Evolutionary conservation across 805 yeast genomes (phyloP).

Genomic region (Teunomyces aglyptinius): DNA sequence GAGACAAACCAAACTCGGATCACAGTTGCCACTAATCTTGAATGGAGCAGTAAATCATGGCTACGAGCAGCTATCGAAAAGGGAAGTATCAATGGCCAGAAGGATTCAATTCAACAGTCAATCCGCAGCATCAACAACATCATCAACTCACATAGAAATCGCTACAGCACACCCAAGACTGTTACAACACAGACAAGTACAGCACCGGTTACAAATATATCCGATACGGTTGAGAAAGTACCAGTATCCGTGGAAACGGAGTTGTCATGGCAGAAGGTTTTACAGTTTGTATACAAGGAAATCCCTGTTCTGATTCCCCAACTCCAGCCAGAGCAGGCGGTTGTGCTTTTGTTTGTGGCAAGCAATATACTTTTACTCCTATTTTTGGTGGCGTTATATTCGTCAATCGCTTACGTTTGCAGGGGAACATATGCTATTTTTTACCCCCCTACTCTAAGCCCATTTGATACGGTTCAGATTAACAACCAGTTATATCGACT

Average conservation of each 20-base stretch:
- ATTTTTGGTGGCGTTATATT: neutral
- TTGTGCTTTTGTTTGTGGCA: neutral
- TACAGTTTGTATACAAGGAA: neutral
- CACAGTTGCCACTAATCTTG: slow-evolving; percentile 52
- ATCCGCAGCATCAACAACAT: slow-evolving; percentile 46
- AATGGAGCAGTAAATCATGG: slow-evolving; percentile 80
- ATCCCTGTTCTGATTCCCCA: neutral
- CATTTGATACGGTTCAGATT: neutral
- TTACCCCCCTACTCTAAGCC: neutral
- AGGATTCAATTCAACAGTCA: slow-evolving; percentile 53
- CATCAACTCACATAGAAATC: slow-evolving; percentile 14
- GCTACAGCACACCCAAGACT: neutral
- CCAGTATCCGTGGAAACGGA: neutral
- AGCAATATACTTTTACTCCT: neutral
- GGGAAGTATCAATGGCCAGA: slow-evolving; percentile 72
- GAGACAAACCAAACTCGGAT: slow-evolving; percentile 52
- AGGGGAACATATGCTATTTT: neutral
- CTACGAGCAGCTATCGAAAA: slow-evolving; percentile 72
- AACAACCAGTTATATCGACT: neutral
- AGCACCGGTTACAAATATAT: neutral
- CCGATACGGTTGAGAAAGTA: neutral
- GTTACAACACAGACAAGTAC: neutral
- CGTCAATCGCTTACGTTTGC: neutral
- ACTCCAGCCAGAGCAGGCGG: neutral
- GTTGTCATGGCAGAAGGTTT: neutral